Base-by-base conservation (phyloP, 768 basidiomycete genomes). In the Chalciporus pseudorubinellus region DNA sequence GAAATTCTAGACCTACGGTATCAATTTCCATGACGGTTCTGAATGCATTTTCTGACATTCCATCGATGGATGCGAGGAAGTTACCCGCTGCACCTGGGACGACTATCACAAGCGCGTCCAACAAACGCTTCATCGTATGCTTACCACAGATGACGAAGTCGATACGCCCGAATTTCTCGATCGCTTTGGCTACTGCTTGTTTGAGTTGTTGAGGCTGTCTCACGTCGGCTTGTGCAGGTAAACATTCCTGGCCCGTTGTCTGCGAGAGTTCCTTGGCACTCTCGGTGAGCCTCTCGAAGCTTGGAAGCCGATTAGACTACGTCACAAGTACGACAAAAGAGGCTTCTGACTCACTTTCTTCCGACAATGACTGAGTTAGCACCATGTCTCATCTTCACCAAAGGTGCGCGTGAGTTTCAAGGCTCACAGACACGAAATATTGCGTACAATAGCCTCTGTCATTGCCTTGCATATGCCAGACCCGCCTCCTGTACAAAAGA, bases 101-200 rank as follows among this genome's bases (percentile, higher is more conserved):
- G 12, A 38, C 7, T n/a, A 22, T 47, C 5, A 34, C 18, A 4
- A 9, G 48, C 18, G 12, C 4, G n/a, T 26, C 44, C 38, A 4
- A 39, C 3, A 6, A 11, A 44, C 22, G 11, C 13, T 29, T 33
- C 10, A 21, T 1, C 3, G 3, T 7, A 33, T 11, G 71, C 77
- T 51, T 68, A 89, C 93, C 93, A 64, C 92, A 93, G 49, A 98
- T 90, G 45, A 98, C 95, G 65, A 91, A 95, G 72, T 99, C 95
- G 52, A 99, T 92, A 56, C 77, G 77, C 1, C 95, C 94, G 64
- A 89, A 94, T 58, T 75, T 77, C 54, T 84, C 80, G 16, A 94
- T 79, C 1, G 89, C 81, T 64, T 82, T 78, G 22, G 81, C 70
- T 18, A 91, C 95, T 6, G 95, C 95, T 7, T 77, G 80, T 52